Evolutionary conservation across 768 basidiomycete genomes (phyloP).

Genomic region (Lactifluus echinatus): DNA sequence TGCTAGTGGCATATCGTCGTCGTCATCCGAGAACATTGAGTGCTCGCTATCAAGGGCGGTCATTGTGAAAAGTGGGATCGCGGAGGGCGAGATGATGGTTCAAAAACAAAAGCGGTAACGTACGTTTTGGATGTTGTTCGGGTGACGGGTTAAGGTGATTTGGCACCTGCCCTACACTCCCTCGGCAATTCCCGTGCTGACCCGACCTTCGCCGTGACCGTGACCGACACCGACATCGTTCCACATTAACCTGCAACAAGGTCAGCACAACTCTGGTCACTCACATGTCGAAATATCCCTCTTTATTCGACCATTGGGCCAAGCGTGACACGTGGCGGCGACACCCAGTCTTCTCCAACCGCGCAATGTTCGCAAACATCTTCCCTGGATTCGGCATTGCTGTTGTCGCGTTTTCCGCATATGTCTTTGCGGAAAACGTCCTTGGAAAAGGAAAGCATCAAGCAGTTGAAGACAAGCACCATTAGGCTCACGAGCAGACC

Average conservation of each 20-base stretch:
- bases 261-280: not conserved
- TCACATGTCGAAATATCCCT: constrained; percentile 34
- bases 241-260: no score
- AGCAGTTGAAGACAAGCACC: constrained; percentile 14
- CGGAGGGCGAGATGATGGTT: constrained; percentile 6
- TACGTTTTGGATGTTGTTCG: constrained; percentile 14
- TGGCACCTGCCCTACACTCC: constrained; percentile 51
- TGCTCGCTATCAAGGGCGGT: constrained; percentile 28
- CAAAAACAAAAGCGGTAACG: constrained; percentile 17
- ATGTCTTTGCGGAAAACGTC: constrained; percentile 75
- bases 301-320: constrained; percentile 92
- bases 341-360: constrained; percentile 79
- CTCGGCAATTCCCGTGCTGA: constrained; percentile 8
- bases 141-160: constrained; percentile 26
- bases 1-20: constrained; percentile 44
- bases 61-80: constrained; percentile 5
- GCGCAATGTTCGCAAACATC: constrained; percentile 79
- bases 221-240: no score
- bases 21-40: constrained; percentile 49
- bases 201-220: no score
- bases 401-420: constrained; percentile 83
- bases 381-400: constrained; percentile 96
- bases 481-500: not conserved
- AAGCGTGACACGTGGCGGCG: constrained; percentile 90
- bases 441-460: constrained; percentile 27